These are phyloP conservation scores for Panaeolus cyanescens DNA, from an alignment of 768 basidiomycete genomes.

Conservation along the genomic window DNA sequence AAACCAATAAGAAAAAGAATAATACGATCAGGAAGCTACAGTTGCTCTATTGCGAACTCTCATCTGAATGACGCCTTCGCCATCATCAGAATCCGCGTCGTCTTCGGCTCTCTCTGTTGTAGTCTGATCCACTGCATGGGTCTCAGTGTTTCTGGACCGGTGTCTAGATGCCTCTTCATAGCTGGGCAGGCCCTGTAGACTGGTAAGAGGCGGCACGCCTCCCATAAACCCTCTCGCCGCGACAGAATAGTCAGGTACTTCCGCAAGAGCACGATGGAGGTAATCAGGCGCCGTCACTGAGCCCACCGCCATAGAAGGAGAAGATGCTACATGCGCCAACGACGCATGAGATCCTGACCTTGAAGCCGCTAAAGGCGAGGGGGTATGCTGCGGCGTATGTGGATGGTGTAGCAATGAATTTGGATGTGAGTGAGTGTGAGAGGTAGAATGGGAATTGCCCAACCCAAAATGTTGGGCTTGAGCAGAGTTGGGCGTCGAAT, in stretches of 20 bases:
- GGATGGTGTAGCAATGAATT: neutral
- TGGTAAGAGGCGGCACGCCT: constrained; percentile 83
- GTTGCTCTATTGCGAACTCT: neutral
- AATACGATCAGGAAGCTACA: neutral
- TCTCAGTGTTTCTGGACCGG: neutral
- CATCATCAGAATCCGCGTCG: neutral
- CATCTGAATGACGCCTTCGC: neutral
- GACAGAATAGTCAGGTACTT: constrained; percentile 84
- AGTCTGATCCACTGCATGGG: neutral
- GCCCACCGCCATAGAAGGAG: constrained; percentile 5
- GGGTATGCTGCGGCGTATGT: neutral
- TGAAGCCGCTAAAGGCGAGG: constrained; percentile 32
- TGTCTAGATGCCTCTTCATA: constrained; percentile 69
- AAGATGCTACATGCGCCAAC: neutral
- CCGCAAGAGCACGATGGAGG: constrained; percentile 66
- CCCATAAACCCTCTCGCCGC: constrained; percentile 89
- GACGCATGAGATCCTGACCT: neutral
- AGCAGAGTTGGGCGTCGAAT: neutral
- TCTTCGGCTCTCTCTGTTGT: neutral
- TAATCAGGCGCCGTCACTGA: constrained; percentile 26
- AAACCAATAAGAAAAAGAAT: neutral
- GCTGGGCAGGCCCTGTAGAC: constrained; percentile 77
- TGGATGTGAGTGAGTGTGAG: neutral
- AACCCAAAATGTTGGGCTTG: neutral
- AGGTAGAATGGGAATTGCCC: neutral